Conservation (phyloP, 2,329 filamentous ascomycete species). For the Scopulariopsis brevicaulis region DNA sequence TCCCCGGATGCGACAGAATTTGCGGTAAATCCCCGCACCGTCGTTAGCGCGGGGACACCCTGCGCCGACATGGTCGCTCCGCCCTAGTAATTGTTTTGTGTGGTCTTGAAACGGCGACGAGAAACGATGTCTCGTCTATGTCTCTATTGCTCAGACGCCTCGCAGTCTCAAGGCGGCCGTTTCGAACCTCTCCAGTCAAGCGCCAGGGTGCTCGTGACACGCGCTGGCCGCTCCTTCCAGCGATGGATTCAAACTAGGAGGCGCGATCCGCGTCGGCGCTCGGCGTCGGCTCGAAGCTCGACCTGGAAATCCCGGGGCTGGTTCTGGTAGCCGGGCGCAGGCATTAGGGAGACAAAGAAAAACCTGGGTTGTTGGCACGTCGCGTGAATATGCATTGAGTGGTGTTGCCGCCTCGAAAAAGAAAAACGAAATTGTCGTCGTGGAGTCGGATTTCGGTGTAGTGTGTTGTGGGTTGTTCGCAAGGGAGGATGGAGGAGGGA, state of each 20-base stretch:
- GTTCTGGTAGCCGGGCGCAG: constrained; percentile 2
- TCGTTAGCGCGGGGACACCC: constrained; percentile 32
- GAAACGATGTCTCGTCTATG: neutral
- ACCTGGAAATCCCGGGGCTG: constrained; percentile 4
- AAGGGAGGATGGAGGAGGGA: neutral
- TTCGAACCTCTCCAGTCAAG: neutral
- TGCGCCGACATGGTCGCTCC: constrained; percentile 1
- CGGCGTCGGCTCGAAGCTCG: constrained; percentile 5
- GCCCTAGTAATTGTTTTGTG: neutral
- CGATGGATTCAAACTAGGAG: constrained; percentile 1
- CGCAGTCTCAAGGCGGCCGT: neutral
- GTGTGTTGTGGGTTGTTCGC: neutral
- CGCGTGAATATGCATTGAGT: constrained; percentile 5
- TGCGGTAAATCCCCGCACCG: constrained; percentile 44
- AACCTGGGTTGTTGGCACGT: neutral
- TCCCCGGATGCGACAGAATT: constrained; percentile 43
- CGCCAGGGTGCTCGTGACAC: neutral
- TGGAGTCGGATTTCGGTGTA: neutral
- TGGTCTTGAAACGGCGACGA: neutral
- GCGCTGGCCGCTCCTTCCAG: neutral
- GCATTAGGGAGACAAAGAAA: constrained; percentile 5
- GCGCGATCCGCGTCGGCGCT: constrained; percentile 5
- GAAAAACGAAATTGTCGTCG: neutral
- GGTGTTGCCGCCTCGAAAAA: neutral
- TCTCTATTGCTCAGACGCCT: neutral